Base-by-base conservation (phyloP, 148 eudicot species). In the Silene latifolia region DNA sequence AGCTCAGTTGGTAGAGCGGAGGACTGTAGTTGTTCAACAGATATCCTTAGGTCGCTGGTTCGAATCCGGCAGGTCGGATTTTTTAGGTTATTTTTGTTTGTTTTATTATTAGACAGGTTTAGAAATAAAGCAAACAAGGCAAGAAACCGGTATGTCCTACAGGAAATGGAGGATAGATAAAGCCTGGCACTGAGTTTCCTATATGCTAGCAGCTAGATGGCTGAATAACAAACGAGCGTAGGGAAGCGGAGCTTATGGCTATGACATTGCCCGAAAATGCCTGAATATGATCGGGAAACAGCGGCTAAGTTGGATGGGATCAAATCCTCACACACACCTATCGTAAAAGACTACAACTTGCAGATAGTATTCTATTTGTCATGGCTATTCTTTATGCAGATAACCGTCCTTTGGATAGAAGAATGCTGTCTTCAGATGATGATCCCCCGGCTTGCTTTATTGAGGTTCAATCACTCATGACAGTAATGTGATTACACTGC, bases 21-120 rank as follows among this genome's bases (percentile, higher is more conserved):
- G 44, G 44, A 39, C 44, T 39, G 44, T 39, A 39, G 44, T 39
- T 39, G 44, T 39, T 39, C 44, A 39, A 39, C 73, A 61, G 79
- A n/a, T 18, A 88, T 90, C 95, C 90, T 87, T 90, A 90, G 92
- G 95, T 90, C 90, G 85, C 92, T 90, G 92, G 95, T 88, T 88
- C 89, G 87, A 90, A 83, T 90, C 90, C 89, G 90, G 89, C 85
- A 88, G 90, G 95, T 87, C 95, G 89, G 95, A 86, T 10, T 2
- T 51, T 70, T 72, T 81, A 0, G n/a, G 4, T 35, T 35, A 35
- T 35, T 35, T 3, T 35, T 2, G 4, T 35, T 35, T 35, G 5
- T 35, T 35, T 35, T 35, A n/a, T 35, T 35, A 3, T 35, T 35
- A n/a, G n/a, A 35, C 39, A 35, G 6, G 39, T 0, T 2, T 35